These are phyloP conservation scores for Trichoderma oligosporum DNA, from an alignment of 2,329 filamentous ascomycete species.

Conservation along the genomic window DNA sequence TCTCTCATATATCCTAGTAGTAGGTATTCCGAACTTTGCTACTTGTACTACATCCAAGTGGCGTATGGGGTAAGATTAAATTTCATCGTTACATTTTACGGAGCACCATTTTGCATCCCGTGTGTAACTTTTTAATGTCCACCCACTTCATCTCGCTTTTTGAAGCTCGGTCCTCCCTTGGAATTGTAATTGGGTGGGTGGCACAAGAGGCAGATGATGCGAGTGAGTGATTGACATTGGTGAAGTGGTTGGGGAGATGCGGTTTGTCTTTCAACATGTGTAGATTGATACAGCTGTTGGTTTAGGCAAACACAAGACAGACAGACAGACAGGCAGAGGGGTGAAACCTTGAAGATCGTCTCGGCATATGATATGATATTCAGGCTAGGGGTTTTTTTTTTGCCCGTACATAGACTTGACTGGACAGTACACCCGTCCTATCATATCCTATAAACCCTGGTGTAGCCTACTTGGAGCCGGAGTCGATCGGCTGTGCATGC, in stretches of 20 bases:
- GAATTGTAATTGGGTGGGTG: neutral
- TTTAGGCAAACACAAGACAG: slow-evolving; percentile 13
- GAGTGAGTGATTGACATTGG: slow-evolving; percentile 1
- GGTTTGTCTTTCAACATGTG: neutral
- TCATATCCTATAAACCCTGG: slow-evolving; percentile 6
- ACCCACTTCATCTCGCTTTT: no score
- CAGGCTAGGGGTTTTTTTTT: no score
- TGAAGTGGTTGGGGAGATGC: neutral
- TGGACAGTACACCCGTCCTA: no score
- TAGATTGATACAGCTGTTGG: slow-evolving; percentile 11
- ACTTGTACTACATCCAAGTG: no score
- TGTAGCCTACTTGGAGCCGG: neutral
- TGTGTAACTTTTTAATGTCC: no score
- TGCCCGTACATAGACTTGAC: no score
- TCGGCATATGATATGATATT: no score
- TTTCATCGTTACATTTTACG: neutral
- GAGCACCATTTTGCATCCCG: neutral
- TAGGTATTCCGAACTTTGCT: no score
- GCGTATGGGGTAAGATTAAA: neutral
- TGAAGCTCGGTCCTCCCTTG: no score
- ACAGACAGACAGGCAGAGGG: no score
- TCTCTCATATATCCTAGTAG: no score
- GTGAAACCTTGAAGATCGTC: no score
- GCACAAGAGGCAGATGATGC: slow-evolving; percentile 13
- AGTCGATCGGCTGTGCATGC: slow-evolving; percentile 17